Conservation (phyloP, 225 moss, liverwort and hornwort genomes). For the Ulota crispa region DNA sequence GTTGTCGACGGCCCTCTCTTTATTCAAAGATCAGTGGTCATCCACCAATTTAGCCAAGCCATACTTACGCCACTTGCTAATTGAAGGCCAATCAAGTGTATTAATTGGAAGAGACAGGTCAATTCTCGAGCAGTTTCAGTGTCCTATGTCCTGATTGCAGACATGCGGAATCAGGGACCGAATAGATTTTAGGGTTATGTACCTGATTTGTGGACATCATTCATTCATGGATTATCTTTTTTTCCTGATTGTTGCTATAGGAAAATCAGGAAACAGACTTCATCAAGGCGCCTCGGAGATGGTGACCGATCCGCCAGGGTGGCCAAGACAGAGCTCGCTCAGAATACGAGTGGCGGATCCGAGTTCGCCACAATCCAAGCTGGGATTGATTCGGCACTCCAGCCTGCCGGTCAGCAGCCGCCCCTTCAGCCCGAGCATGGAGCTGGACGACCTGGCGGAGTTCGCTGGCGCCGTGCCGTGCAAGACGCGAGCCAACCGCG, state of each 20-base stretch:
- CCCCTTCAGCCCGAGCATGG: constrained; percentile 42
- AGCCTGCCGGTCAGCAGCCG: constrained; percentile 46
- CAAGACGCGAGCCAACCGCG: constrained; percentile 57
- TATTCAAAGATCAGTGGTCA: not conserved
- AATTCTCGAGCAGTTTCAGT: not conserved
- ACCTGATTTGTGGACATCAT: not conserved
- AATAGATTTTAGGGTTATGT: not conserved
- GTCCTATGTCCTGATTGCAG: not conserved
- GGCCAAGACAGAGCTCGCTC: constrained; percentile 24
- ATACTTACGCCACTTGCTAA: not conserved
- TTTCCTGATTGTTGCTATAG: not conserved
- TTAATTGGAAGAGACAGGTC: not conserved
- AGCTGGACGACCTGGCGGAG: constrained; percentile 46
- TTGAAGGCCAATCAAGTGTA: not conserved
- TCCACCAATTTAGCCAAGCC: not conserved
- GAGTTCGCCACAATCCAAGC: constrained; percentile 26
- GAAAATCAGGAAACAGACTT: constrained; percentile 21
- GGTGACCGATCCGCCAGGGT: constrained; percentile 25
- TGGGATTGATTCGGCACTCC: constrained; percentile 48
- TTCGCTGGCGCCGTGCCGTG: constrained; percentile 32
- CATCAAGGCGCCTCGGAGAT: constrained; percentile 7
- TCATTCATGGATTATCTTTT: not conserved
- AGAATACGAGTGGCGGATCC: constrained; percentile 27
- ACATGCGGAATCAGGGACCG: not conserved
- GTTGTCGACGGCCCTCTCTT: not conserved